phyloP scores from a whole-genome alignment of 768 basidiomycete species.

The Lentinula lateritia region DNA sequence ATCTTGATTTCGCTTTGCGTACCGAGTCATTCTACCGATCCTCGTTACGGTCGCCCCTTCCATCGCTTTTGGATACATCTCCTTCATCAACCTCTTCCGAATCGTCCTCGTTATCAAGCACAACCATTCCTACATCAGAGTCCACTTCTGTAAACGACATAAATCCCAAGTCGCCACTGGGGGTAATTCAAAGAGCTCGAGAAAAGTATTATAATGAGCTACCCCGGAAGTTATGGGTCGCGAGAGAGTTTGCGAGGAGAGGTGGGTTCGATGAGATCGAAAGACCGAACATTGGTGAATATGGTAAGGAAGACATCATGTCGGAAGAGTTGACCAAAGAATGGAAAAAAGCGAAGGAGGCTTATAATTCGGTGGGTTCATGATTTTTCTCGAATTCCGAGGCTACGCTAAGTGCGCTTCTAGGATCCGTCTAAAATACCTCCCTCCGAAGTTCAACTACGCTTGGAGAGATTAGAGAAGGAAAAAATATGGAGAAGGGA shows the following conservation, averaged over 20 bases:
- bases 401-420: not conserved
- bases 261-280: slow-evolving; percentile 51
- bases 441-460: slow-evolving; percentile 82
- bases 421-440: slow-evolving; percentile 29
- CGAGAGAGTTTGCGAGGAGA: slow-evolving; percentile 62
- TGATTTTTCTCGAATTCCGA: not conserved
- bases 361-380: not conserved
- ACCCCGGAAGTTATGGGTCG: slow-evolving; percentile 57
- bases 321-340: not conserved
- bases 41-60: slow-evolving; percentile 22
- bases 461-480: slow-evolving; percentile 84
- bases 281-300: slow-evolving; percentile 76
- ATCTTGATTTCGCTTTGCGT: slow-evolving; percentile 69
- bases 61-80: not conserved
- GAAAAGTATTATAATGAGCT: slow-evolving; percentile 74
- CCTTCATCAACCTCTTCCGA: not conserved
- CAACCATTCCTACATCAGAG: not conserved
- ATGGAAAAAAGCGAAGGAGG: not conserved
- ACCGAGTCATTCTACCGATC: slow-evolving; percentile 66
- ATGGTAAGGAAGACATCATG: slow-evolving; percentile 15
- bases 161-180: slow-evolving; percentile 26
- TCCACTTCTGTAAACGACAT: slow-evolving; percentile 21
- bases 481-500: slow-evolving; percentile 84
- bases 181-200: slow-evolving; percentile 63
- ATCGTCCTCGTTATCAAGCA: not conserved